Base-by-base conservation (phyloP, 1,139 yeast genomes). In the Hyphopichia buzzinii region DNA sequence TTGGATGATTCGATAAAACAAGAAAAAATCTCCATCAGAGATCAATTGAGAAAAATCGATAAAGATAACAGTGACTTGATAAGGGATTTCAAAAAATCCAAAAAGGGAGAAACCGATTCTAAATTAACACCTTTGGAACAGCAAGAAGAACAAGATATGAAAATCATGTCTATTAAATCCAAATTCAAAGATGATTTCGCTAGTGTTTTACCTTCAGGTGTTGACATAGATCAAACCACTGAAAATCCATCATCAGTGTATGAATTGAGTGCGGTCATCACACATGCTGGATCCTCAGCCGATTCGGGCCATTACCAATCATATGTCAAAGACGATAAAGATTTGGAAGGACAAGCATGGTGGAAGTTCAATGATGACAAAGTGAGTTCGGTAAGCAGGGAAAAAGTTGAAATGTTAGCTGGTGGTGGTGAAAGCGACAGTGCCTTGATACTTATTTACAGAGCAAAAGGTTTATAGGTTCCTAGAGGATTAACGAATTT, bases 401-500 rank as follows among this genome's bases (percentile, higher is more conserved):
- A 88, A 37, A 87, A 79, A 55, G 79, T 92, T 43, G 96, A 88
- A 56, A 64, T 77, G 38, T 73, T 94, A 46, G 86, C 97, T 7
- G 99, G 98, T 32, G 99, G 99, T 36, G 97, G 98, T 42, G 98
- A 94, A 65, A 82, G 95, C 50, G 98, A 92, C 62, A 81, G 95
- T 52, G 98, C 98, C 2, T 77, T 92, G 62, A 82, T 94, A 43
- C 73, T 90, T 47, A 64, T 92, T 37, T 92, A 92, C 69, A 84
- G 83, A 55, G 95, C 88, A 3, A 77, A 81, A 49, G 95, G 92
- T 14, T 54, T 72, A 46, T 64, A 52, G 50, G 31, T 26, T 45
- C 19, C 31, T 46, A 48, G 35, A 48, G 45, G 24, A 13, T 16
- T 15, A 28, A 11, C 8, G 4, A 17, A 7, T 15, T 29, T 17